Evolutionary conservation across 2,329 filamentous ascomycete genomes (phyloP).

Genomic region (Dactylellina parvicollis): DNA sequence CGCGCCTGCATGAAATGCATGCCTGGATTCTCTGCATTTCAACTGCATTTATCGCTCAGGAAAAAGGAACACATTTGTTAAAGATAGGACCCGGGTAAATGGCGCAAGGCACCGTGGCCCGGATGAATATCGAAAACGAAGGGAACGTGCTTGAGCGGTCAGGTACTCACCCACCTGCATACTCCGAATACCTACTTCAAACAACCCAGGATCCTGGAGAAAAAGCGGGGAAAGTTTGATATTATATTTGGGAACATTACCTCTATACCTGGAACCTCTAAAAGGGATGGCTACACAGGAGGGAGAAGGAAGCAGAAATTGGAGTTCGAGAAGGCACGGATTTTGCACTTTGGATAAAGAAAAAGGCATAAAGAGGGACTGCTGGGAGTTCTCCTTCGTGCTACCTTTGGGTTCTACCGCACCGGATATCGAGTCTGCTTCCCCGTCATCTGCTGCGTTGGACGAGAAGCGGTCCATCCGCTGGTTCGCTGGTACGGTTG

Average conservation of each 20-base stretch:
- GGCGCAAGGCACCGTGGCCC: constrained; percentile 24
- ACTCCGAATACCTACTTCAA: constrained; percentile 47
- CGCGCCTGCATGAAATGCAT: constrained; percentile 31
- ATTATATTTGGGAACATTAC: neutral
- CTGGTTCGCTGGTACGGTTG: constrained; percentile 10
- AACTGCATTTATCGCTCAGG: constrained; percentile 37
- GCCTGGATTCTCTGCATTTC: constrained; percentile 8
- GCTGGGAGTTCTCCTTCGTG: too few relatives aligned
- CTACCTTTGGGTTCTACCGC: constrained; percentile 22
- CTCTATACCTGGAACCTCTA: constrained; percentile 31
- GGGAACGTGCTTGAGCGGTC: constrained; percentile 43
- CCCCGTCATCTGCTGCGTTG: constrained; percentile 40
- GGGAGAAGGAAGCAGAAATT: constrained; percentile 11
- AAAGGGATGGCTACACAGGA: too few relatives aligned
- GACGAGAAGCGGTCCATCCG: constrained; percentile 25
- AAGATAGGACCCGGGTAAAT: constrained; percentile 43
- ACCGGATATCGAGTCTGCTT: constrained; percentile 44
- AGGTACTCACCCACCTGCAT: constrained; percentile 49
- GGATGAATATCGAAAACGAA: constrained; percentile 44
- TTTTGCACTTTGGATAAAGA: constrained; percentile 6
- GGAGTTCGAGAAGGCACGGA: neutral
- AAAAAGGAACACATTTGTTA: constrained; percentile 2
- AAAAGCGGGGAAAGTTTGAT: constrained; percentile 40
- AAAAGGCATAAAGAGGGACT: neutral
- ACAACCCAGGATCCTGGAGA: constrained; percentile 41